Percentiles rank a stretch among this genome's conserved stretches.
Evolutionary conservation across 164 flowering plant species (phyloP).

Genomic region (Vitis amurensis): DNA sequence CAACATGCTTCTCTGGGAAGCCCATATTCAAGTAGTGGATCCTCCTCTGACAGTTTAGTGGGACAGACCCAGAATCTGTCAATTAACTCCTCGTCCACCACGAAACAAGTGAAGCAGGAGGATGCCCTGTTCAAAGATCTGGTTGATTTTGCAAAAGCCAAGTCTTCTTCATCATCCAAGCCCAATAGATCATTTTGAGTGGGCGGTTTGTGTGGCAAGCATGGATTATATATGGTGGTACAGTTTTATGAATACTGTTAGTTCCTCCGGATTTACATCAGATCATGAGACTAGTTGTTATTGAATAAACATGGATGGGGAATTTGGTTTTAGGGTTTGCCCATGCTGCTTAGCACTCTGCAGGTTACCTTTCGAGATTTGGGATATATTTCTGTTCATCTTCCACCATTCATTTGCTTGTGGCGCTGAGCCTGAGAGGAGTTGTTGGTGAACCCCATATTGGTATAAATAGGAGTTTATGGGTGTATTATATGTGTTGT

Average conservation of each 20-base stretch:
- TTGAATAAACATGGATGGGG: constrained; percentile 19
- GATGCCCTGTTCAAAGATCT: constrained; percentile 84
- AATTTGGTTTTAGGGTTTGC: constrained; percentile 14
- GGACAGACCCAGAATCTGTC: constrained; percentile 69
- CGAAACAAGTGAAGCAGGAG: constrained; percentile 56
- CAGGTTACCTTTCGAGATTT: constrained; percentile 4
- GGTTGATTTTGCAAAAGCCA: constrained; percentile 91
- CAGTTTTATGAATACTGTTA: constrained; percentile 11
- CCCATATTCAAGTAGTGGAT: constrained; percentile 44
- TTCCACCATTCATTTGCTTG: too few relatives aligned
- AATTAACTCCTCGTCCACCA: constrained; percentile 49
- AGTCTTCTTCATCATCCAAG: constrained; percentile 53
- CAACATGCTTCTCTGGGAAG: constrained; percentile 23
- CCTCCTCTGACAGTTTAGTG: constrained; percentile 63
- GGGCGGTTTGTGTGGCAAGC: constrained; percentile 2
- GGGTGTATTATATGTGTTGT: too few relatives aligned
- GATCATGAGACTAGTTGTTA: constrained; percentile 9
- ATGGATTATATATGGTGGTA: constrained; percentile 11
- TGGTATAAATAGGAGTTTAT: too few relatives aligned
- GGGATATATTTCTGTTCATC: constrained; percentile 1
- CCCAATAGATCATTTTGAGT: constrained; percentile 46
- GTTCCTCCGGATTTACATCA: constrained; percentile 10
- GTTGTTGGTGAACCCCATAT: too few relatives aligned
- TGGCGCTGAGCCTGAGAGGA: too few relatives aligned
- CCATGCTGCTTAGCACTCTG: constrained; percentile 1